phyloP scores from a whole-genome alignment of 768 basidiomycete genomes.

The Mycena haematopus region DNA sequence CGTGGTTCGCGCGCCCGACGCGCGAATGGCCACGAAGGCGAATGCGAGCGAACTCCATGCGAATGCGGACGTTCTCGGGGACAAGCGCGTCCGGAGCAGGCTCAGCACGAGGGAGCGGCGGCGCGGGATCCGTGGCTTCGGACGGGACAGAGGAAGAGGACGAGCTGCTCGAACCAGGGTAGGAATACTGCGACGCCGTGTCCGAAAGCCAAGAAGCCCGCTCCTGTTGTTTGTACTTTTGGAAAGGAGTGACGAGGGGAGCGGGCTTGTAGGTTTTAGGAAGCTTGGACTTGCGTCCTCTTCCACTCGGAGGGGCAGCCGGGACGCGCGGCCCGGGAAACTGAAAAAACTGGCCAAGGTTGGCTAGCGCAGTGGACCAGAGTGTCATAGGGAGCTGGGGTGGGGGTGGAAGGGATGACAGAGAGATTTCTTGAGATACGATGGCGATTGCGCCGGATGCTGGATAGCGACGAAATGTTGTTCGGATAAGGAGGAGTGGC shows the following conservation, averaged over 20 bases:
- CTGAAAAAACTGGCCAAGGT: not conserved
- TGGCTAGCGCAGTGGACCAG: not conserved
- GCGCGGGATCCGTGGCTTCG: not conserved
- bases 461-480: not conserved
- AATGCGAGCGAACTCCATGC: constrained; percentile 10
- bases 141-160: constrained; percentile 1
- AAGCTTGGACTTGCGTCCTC: not conserved
- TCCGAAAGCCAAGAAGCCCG: not conserved
- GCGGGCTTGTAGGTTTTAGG: constrained; percentile 3
- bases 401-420: not conserved
- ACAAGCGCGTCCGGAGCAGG: not conserved
- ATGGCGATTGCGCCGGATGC: constrained; percentile 11
- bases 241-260: constrained; percentile 11
- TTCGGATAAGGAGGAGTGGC: not conserved
- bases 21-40: not conserved
- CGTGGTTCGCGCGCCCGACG: not conserved
- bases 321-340: not conserved
- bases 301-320: not conserved
- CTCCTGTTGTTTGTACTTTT: constrained; percentile 10
- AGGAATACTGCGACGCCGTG: not conserved
- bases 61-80: not conserved
- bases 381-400: not conserved
- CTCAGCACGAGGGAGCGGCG: not conserved
- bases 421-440: constrained; percentile 1
- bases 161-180: not conserved